Base-by-base conservation (phyloP, 176 grass and related monocot species). In the Poa pratensis region DNA sequence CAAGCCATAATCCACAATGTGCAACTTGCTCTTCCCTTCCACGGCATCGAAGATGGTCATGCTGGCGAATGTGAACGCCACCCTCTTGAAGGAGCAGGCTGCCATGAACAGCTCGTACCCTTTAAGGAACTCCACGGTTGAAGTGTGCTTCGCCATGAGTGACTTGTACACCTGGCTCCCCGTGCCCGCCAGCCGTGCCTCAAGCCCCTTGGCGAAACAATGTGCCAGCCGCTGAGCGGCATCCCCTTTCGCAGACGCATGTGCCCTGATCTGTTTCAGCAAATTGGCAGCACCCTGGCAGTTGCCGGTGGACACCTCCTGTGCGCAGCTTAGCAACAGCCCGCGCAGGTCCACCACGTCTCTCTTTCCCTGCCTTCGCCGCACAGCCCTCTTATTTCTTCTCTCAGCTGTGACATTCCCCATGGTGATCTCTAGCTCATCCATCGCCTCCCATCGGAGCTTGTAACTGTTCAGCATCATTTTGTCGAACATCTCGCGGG, bases 191-290 rank as follows among this genome's bases (percentile, higher is more conserved):
- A 92, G 73, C 24, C 90, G 78, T 34, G 90, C 83, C 53, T 92
- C 83, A 22, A 92, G 90, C 48, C 90, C 90, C 14, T 89, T 73
- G 18, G 82, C 60, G 27, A 92, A 92, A 71, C 74, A 92, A 62
- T 89, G 83, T 15, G 90, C 90, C 79, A 92, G 69, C 42, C 90
- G 77, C 87, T 92, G 87, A 58, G 72, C 80, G 39, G 83, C 90
- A 72, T 92, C 87, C 7, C 90, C 90, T 13, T 43, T 79, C 5
- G 74, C 66, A 2, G 83, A 86, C 11, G 90, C 34, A 59, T 89
- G 74, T 42, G 80, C 83, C 28, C 67, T 80, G 24, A 92, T 89
- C 66, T 86, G 87, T 67, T 82, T 83, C 32, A 92, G 60, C 54
- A 92, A 65, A 64, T 89, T 75, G 22, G 5, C 61, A 4, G 87